Evolutionary conservation across 2,329 filamentous ascomycete species (phyloP), one percentile per base, ranked within the genome.

Genomic region (Emydomyces testavorans): DNA sequence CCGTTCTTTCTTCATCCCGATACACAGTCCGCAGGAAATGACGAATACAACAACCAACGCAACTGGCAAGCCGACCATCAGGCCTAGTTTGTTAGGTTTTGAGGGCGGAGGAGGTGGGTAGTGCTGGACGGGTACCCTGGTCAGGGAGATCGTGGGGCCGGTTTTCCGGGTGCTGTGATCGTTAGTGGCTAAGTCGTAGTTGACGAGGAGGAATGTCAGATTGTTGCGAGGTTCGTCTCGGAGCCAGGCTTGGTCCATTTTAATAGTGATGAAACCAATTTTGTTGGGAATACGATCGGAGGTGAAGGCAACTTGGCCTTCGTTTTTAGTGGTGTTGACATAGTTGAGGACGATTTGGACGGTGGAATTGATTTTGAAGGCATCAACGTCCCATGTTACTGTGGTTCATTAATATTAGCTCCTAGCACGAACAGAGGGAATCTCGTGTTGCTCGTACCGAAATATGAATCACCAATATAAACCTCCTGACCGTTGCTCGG

Each of bases 21-120:
- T 62, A 32, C 56, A 67, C 15, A 70, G 51, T 2, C 62, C 65
- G n/a, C 59, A 50, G 11, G 65, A 53, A 28, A 70, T 60, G 13
- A 65, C 28, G 13, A 65, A 42, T 15, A 70, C 53, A 41, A 65
- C 60, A 16, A 58, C 60, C 6, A 71, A 54, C 11, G 58, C 60
- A 18, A 71, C 56, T 0, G 69, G 69, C 5, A 72, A 53, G 13
- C 69, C 69, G 42, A 71, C 62, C 41, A 60, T 56, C n/a, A 71
- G 56, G 6, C 62, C 66, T 2, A 62, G 41, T 36, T 63, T 65
- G 34, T 58, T 62, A 32, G 54, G 56, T 18, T 56, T 56, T 8
- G 54, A 53, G 10, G 54, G 53, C 18, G 52, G 55, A 3, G 62
- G 60, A 1, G 64, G 60, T 18, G 65, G 60, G 52, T 62, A 60